Base-by-base conservation (phyloP, 1,284 basidiomycete genomes). In the Ustilago loliicola region DNA sequence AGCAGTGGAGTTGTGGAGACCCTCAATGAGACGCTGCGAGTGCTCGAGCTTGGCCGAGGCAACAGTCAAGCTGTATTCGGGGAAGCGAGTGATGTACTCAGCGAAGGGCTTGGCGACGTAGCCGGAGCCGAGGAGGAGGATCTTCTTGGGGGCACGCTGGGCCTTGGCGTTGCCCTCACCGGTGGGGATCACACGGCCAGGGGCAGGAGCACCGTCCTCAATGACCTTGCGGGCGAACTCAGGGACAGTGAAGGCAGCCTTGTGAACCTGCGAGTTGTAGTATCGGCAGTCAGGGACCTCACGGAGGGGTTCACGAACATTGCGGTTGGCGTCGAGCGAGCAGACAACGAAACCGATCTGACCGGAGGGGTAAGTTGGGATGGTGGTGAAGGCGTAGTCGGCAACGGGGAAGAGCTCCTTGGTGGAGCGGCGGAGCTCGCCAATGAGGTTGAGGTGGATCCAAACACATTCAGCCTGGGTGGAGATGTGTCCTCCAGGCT, bases 401-500 rank as follows among this genome's bases (percentile, higher is more conserved):
- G 92, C 90, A 34, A 92, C 91, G 58, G 93, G 90, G 90, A 98
- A 99, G 76, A 98, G 89, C 67, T 89, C 89, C 78, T 90, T 89
- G 58, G 93, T 93, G 85, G 91, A 93, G 77, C 89, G 88, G 77
- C 91, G 90, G 66, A 98, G 90, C 76, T 93, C 90, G 75, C 90
- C 89, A 88, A 99, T 98, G 82, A 99, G 91, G 25, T 91, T 90
- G 38, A 98, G 90, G 88, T 99, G 97, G 52, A 98, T 88, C 96
- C 97, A 99, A 60, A 96, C 90, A 86, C 92, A 96, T 88, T 99
- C 97, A 42, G 92, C 96, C 88, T 99, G 97, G 17, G 96, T 98
- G 48, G 94, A 94, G 87, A 98, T 96, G 87, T 95, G 92, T 32
- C 96, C 96, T 56, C 94, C 95, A 3, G 93, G 93, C 60, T 92